Percentiles rank a stretch among this genome's conserved stretches.
phyloP scores from a whole-genome alignment of 2,329 filamentous ascomycete genomes.

The Samsoniella hepiali region DNA sequence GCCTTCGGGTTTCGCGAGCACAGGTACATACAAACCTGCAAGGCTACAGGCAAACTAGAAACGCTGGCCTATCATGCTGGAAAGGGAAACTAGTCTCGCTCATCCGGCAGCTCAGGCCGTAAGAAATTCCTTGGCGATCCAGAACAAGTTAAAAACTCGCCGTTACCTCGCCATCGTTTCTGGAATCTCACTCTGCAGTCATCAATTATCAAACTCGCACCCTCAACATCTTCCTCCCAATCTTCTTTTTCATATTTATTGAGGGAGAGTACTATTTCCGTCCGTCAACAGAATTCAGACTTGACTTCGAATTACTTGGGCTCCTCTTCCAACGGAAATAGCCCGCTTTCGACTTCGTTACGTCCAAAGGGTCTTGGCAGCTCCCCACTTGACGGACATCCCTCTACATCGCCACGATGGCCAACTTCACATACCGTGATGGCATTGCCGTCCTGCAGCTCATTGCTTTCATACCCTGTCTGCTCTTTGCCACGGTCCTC shows the following conservation, averaged over 20 bases:
- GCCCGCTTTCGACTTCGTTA: not conserved
- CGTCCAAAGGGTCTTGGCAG: not conserved
- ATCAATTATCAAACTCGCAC: not conserved
- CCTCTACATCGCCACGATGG: constrained; percentile 8
- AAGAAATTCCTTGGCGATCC: not conserved
- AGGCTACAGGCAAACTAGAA: not conserved
- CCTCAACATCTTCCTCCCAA: not conserved
- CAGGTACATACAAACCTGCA: not conserved
- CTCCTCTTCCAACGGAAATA: not conserved
- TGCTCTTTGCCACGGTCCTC: constrained; percentile 16
- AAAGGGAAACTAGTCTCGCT: not conserved
- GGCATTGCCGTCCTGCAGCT: constrained; percentile 21
- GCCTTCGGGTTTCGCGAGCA: constrained; percentile 4
- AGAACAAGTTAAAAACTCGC: constrained; percentile 1
- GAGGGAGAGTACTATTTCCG: not conserved
- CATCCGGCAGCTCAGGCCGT: not conserved
- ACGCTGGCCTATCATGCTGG: not conserved
- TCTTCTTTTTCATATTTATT: not conserved
- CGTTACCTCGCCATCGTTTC: not conserved
- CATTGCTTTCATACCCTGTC: constrained; percentile 19
- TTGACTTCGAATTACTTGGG: not conserved
- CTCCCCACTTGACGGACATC: not conserved
- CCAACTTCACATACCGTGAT: constrained; percentile 20
- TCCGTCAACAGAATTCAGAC: not conserved
- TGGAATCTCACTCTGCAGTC: constrained; percentile 13